phyloP scores from a whole-genome alignment of 805 yeast species.

The Myxozyma geophila region DNA sequence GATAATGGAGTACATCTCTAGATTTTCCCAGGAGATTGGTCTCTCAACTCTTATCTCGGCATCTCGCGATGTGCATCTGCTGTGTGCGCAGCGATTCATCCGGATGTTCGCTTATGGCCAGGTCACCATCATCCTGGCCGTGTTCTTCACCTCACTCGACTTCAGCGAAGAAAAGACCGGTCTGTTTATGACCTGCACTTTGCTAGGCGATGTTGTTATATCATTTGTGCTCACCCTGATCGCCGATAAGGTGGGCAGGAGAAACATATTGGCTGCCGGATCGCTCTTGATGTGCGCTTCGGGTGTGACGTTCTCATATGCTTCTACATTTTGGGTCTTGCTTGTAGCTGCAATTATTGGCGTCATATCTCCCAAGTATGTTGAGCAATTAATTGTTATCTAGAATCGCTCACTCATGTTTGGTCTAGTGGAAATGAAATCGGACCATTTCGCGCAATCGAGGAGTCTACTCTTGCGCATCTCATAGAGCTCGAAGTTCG shows the following conservation, averaged over 20 bases:
- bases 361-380: slow-evolving; percentile 53
- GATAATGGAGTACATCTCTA: slow-evolving; percentile 5
- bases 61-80: slow-evolving; percentile 33
- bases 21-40: slow-evolving; percentile 24
- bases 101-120: slow-evolving; percentile 49
- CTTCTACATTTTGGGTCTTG: slow-evolving; percentile 47
- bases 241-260: slow-evolving; percentile 56
- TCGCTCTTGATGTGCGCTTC: slow-evolving; percentile 52
- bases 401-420: neutral
- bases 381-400: neutral
- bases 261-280: slow-evolving; percentile 49
- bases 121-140: slow-evolving; percentile 49
- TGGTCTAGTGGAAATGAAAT: slow-evolving; percentile 57
- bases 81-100: slow-evolving; percentile 44
- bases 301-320: slow-evolving; percentile 49
- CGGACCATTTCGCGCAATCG: slow-evolving; percentile 63
- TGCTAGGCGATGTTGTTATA: slow-evolving; percentile 57
- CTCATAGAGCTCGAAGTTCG: slow-evolving; percentile 50
- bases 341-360: slow-evolving; percentile 53
- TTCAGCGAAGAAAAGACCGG: slow-evolving; percentile 54
- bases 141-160: slow-evolving; percentile 52
- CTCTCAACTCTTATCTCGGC: slow-evolving; percentile 18
- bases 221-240: slow-evolving; percentile 53
- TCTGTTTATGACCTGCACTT: slow-evolving; percentile 54
- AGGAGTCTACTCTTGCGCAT: slow-evolving; percentile 58